These are phyloP conservation scores for Leishmania tropica DNA, from an alignment of 208 protist genomes.

Conservation along the genomic window DNA sequence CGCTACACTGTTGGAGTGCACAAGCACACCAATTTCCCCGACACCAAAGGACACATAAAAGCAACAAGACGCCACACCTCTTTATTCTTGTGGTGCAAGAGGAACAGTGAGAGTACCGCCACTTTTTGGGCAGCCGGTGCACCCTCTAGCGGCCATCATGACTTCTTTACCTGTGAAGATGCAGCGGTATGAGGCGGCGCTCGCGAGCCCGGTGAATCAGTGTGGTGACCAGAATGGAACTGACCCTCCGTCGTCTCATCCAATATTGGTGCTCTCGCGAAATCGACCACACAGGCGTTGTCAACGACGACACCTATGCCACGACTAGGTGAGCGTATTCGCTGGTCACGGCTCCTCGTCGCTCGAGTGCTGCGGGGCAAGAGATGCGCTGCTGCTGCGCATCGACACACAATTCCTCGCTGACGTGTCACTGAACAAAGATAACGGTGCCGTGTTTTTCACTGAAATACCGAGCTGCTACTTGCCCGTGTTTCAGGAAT, in stretches of 20 bases:
- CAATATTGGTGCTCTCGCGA: conserved; percentile 27
- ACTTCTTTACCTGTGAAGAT: background rate
- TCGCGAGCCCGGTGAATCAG: background rate
- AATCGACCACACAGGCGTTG: conserved; percentile 40
- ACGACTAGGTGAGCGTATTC: conserved; percentile 47
- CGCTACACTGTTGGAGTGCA: background rate
- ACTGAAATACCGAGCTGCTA: conserved; percentile 67
- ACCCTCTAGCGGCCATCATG: conserved; percentile 2
- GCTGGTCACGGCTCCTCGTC: conserved; percentile 58
- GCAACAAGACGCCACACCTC: background rate
- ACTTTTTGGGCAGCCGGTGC: background rate
- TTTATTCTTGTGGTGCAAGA: background rate
- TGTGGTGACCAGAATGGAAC: background rate
- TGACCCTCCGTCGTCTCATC: background rate
- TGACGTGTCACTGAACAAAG: conserved; percentile 66
- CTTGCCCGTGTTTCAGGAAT: conserved; percentile 61
- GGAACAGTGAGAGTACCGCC: background rate
- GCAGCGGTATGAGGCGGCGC: conserved; percentile 21
- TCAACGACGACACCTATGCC: conserved; percentile 32
- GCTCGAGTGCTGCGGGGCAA: conserved; percentile 35
- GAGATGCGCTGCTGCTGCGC: conserved; percentile 20
- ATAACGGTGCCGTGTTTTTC: conserved; percentile 52
- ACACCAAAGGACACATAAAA: background rate
- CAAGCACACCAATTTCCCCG: background rate
- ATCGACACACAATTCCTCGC: conserved; percentile 49